Evolutionary conservation across 1,139 yeast species (phyloP), one percentile per base, ranked within the genome.

Genomic region (Yamadazyma spencermartinsiae): DNA sequence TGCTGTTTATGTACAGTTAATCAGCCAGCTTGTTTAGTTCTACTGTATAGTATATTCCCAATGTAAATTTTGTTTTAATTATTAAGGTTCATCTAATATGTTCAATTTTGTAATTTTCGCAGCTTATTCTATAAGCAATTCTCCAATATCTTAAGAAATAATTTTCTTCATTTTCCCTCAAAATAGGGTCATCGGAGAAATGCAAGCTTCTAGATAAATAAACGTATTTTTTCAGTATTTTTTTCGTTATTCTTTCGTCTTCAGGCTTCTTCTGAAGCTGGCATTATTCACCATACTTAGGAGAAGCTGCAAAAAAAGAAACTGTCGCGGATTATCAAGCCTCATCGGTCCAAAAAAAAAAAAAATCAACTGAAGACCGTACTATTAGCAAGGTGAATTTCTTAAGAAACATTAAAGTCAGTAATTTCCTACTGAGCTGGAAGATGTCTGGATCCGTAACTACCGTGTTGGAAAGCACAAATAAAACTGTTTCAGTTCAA

Each of bases 381-480:
- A 24, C 20, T 29, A 14, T 18, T 18, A 23, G n/a, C 40, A 37
- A 33, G 28, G 37, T 37, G 40, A 33, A 26, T 27, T 34, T 12
- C 15, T 25, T 34, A 25, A 37, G 20, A 25, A 23, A 12, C n/a
- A 23, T 28, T 13, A 18, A 13, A 12, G 20, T 34, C 30, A 17
- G 35, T 21, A 34, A 19, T 23, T 11, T 34, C n/a, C 13, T 31
- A 34, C 35, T 34, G 34, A 17, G 21, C 31, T 11, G 15, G 18
- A 25, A 18, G n/a, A 37, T 19, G 36, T 5, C 33, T 8, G 21
- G 24, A 20, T 31, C 15, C n/a, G 13, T 17, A 12, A 10, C 25
- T 5, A 25, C 12, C 9, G 13, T 20, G 4, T 14, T 28, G 11
- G 31, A 15, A n/a, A n/a, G n/a, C n/a, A n/a, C n/a, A n/a, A n/a